Percentiles rank a stretch among this genome's conserved stretches.
These are phyloP conservation scores for Thermoascus crustaceus DNA, from an alignment of 2,329 filamentous ascomycete genomes.

Conservation along the genomic window DNA sequence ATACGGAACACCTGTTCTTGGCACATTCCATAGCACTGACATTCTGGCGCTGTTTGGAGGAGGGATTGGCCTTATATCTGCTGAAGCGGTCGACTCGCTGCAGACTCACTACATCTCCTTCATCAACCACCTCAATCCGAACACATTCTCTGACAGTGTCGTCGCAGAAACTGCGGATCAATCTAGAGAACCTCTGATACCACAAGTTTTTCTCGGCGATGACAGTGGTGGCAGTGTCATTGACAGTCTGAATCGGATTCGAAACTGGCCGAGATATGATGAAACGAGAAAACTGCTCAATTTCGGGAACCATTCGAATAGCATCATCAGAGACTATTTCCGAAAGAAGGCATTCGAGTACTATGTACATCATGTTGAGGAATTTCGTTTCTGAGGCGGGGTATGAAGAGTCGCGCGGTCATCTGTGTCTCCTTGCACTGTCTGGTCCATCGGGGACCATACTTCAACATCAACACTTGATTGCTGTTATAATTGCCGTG, in stretches of 20 bases:
- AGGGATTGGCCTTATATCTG: background rate
- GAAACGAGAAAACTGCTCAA: background rate
- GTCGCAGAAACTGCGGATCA: background rate
- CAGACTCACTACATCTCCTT: background rate
- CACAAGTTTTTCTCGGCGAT: background rate
- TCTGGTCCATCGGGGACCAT: too few species aligned
- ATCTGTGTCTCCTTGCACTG: too few species aligned
- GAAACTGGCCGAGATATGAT: background rate
- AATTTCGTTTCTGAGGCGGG: background rate
- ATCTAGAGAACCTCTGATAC: background rate
- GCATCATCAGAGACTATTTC: background rate
- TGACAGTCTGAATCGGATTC: background rate
- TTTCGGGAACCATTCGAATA: background rate
- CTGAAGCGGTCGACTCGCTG: background rate
- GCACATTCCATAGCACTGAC: conserved; percentile 68
- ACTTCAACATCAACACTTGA: too few species aligned
- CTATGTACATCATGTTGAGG: background rate
- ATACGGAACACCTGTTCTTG: conserved; percentile 62
- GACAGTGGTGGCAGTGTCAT: background rate
- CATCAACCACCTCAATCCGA: background rate
- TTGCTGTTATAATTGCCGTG: too few species aligned
- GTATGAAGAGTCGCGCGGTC: too few species aligned
- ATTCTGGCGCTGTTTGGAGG: conserved; percentile 34
- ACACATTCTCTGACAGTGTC: background rate
- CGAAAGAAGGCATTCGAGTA: background rate